Conservation (phyloP, 306 rosid genomes). For the Sicyos baderoa region DNA sequence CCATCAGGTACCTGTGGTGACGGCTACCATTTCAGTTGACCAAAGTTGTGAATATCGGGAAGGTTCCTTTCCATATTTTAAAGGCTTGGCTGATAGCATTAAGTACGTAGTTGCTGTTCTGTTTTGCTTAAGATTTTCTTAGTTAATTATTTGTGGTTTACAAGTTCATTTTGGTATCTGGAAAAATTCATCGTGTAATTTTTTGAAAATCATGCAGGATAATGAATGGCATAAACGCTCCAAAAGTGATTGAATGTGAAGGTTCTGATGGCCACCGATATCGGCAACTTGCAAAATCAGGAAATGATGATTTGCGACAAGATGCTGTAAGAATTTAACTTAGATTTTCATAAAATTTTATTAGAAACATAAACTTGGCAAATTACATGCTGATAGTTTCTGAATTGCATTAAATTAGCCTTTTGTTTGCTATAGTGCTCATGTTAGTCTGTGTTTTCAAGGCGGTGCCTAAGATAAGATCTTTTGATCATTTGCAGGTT, state of each 20-base stretch:
- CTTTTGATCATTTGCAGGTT: slow-evolving; percentile 38
- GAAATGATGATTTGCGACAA: slow-evolving; percentile 90
- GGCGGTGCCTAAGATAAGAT: not conserved
- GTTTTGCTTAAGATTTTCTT: slow-evolving; percentile 19
- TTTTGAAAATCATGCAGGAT: slow-evolving; percentile 39
- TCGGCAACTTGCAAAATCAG: slow-evolving; percentile 94
- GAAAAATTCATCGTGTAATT: not conserved
- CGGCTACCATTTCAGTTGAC: slow-evolving; percentile 74
- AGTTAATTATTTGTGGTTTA: not conserved
- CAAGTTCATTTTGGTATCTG: not conserved
- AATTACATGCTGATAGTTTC: not conserved
- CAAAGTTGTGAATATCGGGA: slow-evolving; percentile 63
- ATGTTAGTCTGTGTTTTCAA: too few species aligned
- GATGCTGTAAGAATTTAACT: slow-evolving; percentile 58
- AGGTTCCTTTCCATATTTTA: slow-evolving; percentile 85
- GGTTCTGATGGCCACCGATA: slow-evolving; percentile 84
- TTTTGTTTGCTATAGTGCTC: not conserved
- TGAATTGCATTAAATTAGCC: not conserved
- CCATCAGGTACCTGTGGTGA: slow-evolving; percentile 84
- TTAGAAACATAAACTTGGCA: not conserved
- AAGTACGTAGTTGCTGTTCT: slow-evolving; percentile 31
- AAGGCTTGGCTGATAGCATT: slow-evolving; percentile 66
- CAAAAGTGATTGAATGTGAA: slow-evolving; percentile 84
- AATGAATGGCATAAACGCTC: slow-evolving; percentile 94
- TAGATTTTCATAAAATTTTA: not conserved